These are phyloP conservation scores for Thalassiosira mediterranea DNA, from an alignment of 352 stramenopile genomes.

Conservation along the genomic window DNA sequence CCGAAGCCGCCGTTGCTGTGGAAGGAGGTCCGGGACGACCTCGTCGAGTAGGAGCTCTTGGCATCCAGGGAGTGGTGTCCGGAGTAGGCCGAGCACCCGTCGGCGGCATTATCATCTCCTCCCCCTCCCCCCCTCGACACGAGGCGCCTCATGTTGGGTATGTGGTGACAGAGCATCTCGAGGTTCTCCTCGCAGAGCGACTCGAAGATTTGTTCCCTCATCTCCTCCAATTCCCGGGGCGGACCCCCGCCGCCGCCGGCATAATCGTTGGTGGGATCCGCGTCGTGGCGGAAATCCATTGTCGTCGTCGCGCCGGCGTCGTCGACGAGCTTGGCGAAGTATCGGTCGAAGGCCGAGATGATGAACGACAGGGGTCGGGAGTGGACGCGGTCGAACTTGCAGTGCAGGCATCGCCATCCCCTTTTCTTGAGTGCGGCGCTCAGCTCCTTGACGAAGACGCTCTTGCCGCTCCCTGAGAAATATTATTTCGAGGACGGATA, in stretches of 20 bases:
- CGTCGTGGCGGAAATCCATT: background rate
- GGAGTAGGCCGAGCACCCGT: too few relatives aligned
- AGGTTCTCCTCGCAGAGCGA: constrained; percentile 17
- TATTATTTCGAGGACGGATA: too few relatives aligned
- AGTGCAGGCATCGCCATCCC: constrained; percentile 23
- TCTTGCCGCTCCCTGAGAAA: constrained; percentile 24
- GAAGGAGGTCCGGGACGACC: too few relatives aligned
- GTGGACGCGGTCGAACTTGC: constrained; percentile 31
- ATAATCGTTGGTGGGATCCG: background rate
- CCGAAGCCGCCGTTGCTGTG: background rate
- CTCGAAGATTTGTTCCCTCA: constrained; percentile 7
- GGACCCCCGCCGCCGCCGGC: background rate
- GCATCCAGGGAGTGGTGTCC: too few relatives aligned
- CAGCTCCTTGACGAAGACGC: constrained; percentile 17
- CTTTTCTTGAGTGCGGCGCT: constrained; percentile 16
- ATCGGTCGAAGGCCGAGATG: constrained; percentile 34
- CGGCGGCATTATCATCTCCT: too few relatives aligned
- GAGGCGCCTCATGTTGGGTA: constrained; percentile 24
- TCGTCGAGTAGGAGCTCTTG: too few relatives aligned
- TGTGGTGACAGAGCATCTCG: constrained; percentile 9
- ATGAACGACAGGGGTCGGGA: constrained; percentile 7
- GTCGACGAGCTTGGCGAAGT: constrained; percentile 6
- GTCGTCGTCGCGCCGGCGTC: background rate
- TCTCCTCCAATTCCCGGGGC: too few relatives aligned
- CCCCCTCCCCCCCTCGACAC: background rate